Evolutionary conservation across 2,329 filamentous ascomycete genomes (phyloP), one percentile per base, ranked within the genome.

Genomic region (Akanthomyces lecanii): DNA sequence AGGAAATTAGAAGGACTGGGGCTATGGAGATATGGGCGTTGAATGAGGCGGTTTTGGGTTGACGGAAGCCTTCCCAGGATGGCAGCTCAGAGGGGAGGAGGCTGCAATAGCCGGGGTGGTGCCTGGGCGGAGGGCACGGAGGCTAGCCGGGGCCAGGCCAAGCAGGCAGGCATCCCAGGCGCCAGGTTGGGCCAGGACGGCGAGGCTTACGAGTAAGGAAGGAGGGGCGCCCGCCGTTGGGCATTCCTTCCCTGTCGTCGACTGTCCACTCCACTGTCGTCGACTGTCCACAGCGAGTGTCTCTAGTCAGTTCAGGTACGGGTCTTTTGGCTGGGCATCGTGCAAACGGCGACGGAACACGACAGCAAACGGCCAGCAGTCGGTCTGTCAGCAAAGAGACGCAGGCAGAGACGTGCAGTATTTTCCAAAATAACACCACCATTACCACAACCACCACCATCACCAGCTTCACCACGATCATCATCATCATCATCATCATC

Each of bases 151-250:
- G 48, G 21, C 33, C 28, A 30, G 28, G 28, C 28, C 4, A 5
- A 4, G 4, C 28, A 30, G 28, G 28, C 28, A 30, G 28, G 28
- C 28, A 30, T 30, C 28, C 28, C 28, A 30, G 21, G 21, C 21
- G 21, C 21, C 21, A 21, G 21, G 28, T 30, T 30, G 28, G 28
- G 28, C 28, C 8, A 23, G 48, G 38, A 25, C n/a, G 33, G 33
- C 42, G 23, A 58, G 30, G 44, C 42, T 53, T 61, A 55, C 59
- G 42, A 61, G 59, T 54, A 61, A 61, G 59, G 59, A 48, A 61
- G 51, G 59, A 54, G 59, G 59, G 59, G 59, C 59, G 30, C 30
- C 50, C 50, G 59, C 59, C 58, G 58, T 61, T 61, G 58, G 58
- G 40, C 36, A n/a, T 28, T 42, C 38, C 21, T 55, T 55, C 53